Conservation (phyloP, 2,329 filamentous ascomycete genomes). For the Elsinoe necatrix region DNA sequence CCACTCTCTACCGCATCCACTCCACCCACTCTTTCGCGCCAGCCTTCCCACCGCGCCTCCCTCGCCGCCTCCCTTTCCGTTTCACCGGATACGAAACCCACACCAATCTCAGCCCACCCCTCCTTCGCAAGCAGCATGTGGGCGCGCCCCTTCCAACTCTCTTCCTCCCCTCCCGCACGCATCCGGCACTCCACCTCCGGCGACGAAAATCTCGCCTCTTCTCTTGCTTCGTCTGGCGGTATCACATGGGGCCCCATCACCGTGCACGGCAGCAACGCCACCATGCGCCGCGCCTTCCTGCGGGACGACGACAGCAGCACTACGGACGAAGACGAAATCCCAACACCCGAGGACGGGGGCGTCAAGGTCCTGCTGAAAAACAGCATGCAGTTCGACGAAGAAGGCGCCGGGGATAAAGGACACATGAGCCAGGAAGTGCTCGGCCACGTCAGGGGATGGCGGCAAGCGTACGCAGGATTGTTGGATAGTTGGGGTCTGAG, state of each 20-base stretch:
- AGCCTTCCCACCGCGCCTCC: conserved; percentile 29
- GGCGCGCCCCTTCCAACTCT: conserved; percentile 33
- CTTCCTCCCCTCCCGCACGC: conserved; percentile 30
- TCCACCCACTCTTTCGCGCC: conserved; percentile 32
- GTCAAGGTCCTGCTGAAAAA: conserved; percentile 49
- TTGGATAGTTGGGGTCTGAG: conserved; percentile 51
- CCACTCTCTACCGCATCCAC: conserved; percentile 47
- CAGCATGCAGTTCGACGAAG: conserved; percentile 47
- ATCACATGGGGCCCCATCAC: conserved; percentile 41
- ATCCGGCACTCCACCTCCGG: conserved; percentile 26
- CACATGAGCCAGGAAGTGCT: conserved; percentile 44
- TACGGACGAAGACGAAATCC: conserved; percentile 31
- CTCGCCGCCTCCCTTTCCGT: conserved; percentile 37
- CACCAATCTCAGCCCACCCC: conserved; percentile 26
- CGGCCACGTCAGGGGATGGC: conserved; percentile 45
- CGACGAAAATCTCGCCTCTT: conserved; percentile 35
- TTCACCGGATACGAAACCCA: conserved; percentile 32
- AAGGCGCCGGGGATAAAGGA: conserved; percentile 38
- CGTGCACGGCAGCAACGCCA: conserved; percentile 26
- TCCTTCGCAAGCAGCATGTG: conserved; percentile 34
- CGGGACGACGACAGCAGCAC: conserved; percentile 28
- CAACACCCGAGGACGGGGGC: conserved; percentile 24
- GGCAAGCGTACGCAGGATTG: conserved; percentile 49
- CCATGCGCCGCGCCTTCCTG: conserved; percentile 20
- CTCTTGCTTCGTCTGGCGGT: conserved; percentile 32